Evolutionary conservation across 192 early-diverging fungal genomes (phyloP), one percentile per base, ranked within the genome.

Genomic region (Allomyces arbusculus): DNA sequence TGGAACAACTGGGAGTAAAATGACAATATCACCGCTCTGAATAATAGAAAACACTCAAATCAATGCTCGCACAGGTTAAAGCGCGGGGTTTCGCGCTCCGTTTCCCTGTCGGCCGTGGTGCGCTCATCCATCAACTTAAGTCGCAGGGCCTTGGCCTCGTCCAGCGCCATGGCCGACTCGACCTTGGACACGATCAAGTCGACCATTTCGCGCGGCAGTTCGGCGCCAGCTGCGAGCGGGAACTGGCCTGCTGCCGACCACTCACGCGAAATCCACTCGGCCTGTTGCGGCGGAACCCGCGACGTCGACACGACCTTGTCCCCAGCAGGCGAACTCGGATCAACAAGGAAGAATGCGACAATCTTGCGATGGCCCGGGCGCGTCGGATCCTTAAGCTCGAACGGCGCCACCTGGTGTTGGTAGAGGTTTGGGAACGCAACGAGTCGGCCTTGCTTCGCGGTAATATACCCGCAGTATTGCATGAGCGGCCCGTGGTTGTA

Each of bases 381-480:
- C 28, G 78, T 77, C 33, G 70, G 72, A 62, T 88, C 84, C 8
- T 63, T 69, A 24, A 90, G 76, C 63, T 71, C 66, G 68, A 91
- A 88, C 0, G 78, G 75, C 9, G 76, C 75, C 2, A 87, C 81
- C 23, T 76, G 67, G 71, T 91, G 87, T 74, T 89, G 89, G 64
- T 79, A 80, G 22, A 73, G 67, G 73, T 91, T 91, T 9, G 87
- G 84, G 68, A 88, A 91, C 24, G 78, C 84, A 26, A 89, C 67
- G 67, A 77, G 79, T 20, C 86, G 84, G 14, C 82, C 83, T 64
- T 78, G 67, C 58, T 65, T 64, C 23, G 77, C 76, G 22, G 76
- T 72, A 20, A 83, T 69, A 1, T 69, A 67, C 6, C 71, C 85
- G 71, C 73, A 67, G 14, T 66, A 26, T 62, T 88, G 85, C 0